Evolutionary conservation across 2,329 filamentous ascomycete species (phyloP).

Genomic region (Neofusicoccum sp.): DNA sequence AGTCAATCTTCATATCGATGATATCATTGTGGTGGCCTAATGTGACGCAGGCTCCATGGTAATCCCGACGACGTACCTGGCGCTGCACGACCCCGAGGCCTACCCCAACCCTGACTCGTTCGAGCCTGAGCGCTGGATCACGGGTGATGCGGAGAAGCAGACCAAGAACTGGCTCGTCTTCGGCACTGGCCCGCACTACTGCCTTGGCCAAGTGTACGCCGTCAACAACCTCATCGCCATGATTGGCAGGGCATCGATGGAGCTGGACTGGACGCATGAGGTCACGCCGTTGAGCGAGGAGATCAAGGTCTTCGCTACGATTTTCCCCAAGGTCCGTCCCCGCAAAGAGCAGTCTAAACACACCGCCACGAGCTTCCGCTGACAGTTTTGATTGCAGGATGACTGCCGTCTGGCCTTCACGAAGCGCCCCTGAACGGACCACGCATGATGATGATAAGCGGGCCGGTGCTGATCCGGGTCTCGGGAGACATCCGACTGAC

Average conservation of each 20-base stretch:
- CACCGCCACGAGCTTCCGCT: background rate
- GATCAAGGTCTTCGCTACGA: constrained; percentile 97
- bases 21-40: background rate
- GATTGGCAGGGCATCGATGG: constrained; percentile 85
- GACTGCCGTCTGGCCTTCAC: constrained; percentile 24
- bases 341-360: background rate
- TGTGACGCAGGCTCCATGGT: constrained; percentile 74
- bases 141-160: constrained; percentile 84
- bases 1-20: constrained; percentile 26
- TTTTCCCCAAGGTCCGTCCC: constrained; percentile 80
- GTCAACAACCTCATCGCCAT: constrained; percentile 85
- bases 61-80: constrained; percentile 86
- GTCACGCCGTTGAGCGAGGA: constrained; percentile 83
- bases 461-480: constrained; percentile 15
- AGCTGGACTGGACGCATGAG: constrained; percentile 88
- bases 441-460: constrained; percentile 13
- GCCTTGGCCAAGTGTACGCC: constrained; percentile 90
- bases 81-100: constrained; percentile 88
- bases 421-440: constrained; percentile 16
- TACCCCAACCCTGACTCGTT: constrained; percentile 89
- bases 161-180: constrained; percentile 98
- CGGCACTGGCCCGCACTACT: constrained; percentile 94
- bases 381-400: constrained; percentile 16
- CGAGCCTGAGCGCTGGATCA: constrained; percentile 89
- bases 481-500: constrained; percentile 14